phyloP scores from a whole-genome alignment of 179 eudicot genomes.

The Sideroxylon spinosum region DNA sequence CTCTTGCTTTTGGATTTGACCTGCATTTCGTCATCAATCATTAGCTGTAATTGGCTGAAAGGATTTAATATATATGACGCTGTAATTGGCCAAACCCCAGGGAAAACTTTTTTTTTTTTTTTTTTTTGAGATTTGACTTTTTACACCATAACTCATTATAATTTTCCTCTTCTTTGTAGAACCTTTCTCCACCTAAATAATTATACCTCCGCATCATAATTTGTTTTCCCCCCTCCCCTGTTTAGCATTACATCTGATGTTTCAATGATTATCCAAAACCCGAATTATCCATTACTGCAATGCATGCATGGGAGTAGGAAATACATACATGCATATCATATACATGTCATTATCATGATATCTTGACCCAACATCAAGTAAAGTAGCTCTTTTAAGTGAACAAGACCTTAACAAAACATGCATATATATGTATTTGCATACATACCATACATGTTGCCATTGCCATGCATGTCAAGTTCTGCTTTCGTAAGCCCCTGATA shows the following conservation, averaged over 20 bases:
- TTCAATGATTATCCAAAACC: conserved; percentile 16
- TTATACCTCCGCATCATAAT: conserved; percentile 16
- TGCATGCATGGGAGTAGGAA: background rate
- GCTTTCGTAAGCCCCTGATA: conserved; percentile 23
- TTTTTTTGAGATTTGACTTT: background rate
- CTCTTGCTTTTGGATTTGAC: conserved; percentile 16
- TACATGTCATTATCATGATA: conserved; percentile 4
- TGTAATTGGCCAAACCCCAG: conserved; percentile 9
- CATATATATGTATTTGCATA: conserved; percentile 1
- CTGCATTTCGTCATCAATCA: conserved; percentile 28
- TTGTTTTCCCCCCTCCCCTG: background rate
- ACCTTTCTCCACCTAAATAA: conserved; percentile 18
- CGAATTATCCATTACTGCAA: conserved; percentile 10
- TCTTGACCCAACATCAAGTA: background rate
- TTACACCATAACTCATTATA: background rate
- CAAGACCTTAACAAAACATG: conserved; percentile 20
- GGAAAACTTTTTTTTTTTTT: background rate
- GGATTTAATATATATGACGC: conserved; percentile 7
- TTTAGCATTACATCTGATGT: conserved; percentile 10
- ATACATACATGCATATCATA: background rate
- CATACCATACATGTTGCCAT: conserved; percentile 20
- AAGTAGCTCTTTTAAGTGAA: background rate
- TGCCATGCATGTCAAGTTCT: conserved; percentile 14
- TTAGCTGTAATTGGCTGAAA: conserved; percentile 14
- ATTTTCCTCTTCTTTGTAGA: conserved; percentile 1